Evolutionary conservation across 345 rosid genomes (phyloP).

Genomic region (Melastoma malabathricum): DNA sequence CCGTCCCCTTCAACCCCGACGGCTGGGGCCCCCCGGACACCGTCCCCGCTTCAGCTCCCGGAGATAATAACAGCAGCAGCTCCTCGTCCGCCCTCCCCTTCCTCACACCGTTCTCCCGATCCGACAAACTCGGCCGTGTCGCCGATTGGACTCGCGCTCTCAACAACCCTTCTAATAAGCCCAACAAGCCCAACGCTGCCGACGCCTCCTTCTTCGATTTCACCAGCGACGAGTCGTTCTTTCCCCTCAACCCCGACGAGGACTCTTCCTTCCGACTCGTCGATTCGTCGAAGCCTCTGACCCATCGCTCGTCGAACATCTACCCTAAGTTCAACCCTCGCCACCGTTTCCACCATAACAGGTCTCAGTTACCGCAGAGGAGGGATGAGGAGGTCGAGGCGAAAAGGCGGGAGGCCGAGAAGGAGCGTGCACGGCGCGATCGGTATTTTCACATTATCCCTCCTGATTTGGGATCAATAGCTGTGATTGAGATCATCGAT

Average conservation of each 20-base stretch:
- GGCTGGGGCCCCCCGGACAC: slow-evolving; percentile 94
- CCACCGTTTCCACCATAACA: slow-evolving; percentile 70
- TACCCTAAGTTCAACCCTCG: slow-evolving; percentile 75
- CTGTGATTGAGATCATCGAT: no score
- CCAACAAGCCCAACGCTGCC: slow-evolving; percentile 38
- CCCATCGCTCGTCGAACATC: slow-evolving; percentile 17
- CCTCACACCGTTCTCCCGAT: slow-evolving; percentile 74
- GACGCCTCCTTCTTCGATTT: slow-evolving; percentile 47
- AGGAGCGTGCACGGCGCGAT: slow-evolving; percentile 85
- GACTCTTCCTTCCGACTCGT: slow-evolving; percentile 85
- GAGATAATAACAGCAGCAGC: no score
- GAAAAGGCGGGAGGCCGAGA: slow-evolving; percentile 77
- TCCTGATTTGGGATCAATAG: no score
- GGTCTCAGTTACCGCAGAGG: slow-evolving; percentile 80
- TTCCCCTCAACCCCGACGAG: slow-evolving; percentile 45
- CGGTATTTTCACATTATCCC: no score
- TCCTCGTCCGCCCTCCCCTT: slow-evolving; percentile 39
- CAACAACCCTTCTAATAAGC: slow-evolving; percentile 15
- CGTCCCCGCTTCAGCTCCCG: slow-evolving; percentile 23
- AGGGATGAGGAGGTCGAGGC: slow-evolving; percentile 96
- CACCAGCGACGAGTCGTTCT: slow-evolving; percentile 67
- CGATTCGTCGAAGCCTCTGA: slow-evolving; percentile 65
- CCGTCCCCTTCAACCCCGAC: slow-evolving; percentile 74
- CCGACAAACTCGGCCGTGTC: slow-evolving; percentile 85
- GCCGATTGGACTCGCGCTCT: slow-evolving; percentile 77